Evolutionary conservation across 2,329 filamentous ascomycete species (phyloP), one percentile per base, ranked within the genome.

Genomic region (Penicillium psychrosexuale): DNA sequence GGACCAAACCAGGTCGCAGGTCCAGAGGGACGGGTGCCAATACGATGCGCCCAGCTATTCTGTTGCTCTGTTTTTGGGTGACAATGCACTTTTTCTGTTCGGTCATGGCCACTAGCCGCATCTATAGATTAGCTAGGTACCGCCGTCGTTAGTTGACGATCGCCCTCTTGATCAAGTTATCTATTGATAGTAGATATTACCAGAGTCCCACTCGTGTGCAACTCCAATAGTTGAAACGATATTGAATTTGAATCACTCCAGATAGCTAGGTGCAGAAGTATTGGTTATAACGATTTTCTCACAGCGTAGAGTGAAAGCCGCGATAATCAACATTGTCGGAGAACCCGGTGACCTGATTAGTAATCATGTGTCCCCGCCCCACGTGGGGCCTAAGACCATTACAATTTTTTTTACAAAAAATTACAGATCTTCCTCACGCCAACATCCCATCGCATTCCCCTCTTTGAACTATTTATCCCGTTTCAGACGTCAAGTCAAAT

Each of bases 401-500:
- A 48, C 51, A 40, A 47, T 53, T 53, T 47, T 53, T 52, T 54
- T 54, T 39, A 39, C 33, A 39, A 55, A 55, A 54, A 50, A 54
- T 39, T 55, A 40, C 52, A 45, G 52, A 45, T 36, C 47, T 39
- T 24, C 40, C 47, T 34, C 37, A 36, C 51, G 39, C 47, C 59
- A 27, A 37, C 46, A 42, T 47, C 59, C 55, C 42, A 53, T 61
- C 19, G 50, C 67, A 47, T 58, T 59, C 47, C 45, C 64, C 64
- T 33, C 64, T 62, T 27, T 61, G 57, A 36, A 61, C 74, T 59
- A 0, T 24, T 45, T 75, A 49, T 72, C 71, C 39, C 48, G 13
- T 70, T 39, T 38, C 72, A 53, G 69, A 74, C 49, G 51, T 77
- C 47, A 74, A 51, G 34, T 51, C 47, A 39, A 38, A 13, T 45